These are phyloP conservation scores for Globisporangium iwayamae DNA, from an alignment of 352 stramenopile species.

Conservation along the genomic window DNA sequence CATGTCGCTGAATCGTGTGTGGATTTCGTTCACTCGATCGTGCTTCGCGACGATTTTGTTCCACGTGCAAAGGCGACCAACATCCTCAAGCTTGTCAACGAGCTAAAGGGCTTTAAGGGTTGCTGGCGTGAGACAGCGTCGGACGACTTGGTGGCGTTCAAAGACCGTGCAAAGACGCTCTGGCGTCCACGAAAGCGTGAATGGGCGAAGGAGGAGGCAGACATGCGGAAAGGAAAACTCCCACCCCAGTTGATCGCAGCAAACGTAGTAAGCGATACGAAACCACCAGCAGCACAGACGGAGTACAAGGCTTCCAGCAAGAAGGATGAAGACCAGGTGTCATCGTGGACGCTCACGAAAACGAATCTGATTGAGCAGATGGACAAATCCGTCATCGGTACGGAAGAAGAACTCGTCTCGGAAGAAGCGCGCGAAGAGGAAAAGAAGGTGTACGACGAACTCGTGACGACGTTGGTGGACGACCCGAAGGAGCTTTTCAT, in stretches of 20 bases:
- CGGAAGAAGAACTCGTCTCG: conserved; percentile 28
- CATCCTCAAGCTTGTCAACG: conserved; percentile 67
- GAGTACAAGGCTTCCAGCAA: neutral
- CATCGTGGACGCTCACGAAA: conserved; percentile 66
- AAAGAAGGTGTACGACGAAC: conserved; percentile 49
- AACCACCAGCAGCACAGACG: neutral
- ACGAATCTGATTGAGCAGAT: conserved; percentile 79
- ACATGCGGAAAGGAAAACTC: conserved; percentile 47
- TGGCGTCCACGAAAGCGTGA: conserved; percentile 81
- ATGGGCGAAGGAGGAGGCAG: conserved; percentile 67
- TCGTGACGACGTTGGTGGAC: conserved; percentile 45
- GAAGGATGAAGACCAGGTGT: conserved; percentile 36
- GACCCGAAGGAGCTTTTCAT: conserved; percentile 81
- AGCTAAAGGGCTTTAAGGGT: conserved; percentile 79
- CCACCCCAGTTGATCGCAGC: conserved; percentile 8
- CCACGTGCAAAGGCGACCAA: conserved; percentile 81
- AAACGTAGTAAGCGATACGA: neutral
- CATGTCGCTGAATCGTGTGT: conserved; percentile 73
- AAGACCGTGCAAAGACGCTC: conserved; percentile 76
- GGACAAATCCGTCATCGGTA: conserved; percentile 37
- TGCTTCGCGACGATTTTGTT: conserved; percentile 84
- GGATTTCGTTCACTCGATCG: conserved; percentile 79
- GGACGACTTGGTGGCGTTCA: conserved; percentile 79
- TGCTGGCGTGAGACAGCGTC: conserved; percentile 76
- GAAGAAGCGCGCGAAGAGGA: conserved; percentile 37